Conservation (phyloP, 2,329 filamentous ascomycete genomes). For the Pyrenochaeta sp. region DNA sequence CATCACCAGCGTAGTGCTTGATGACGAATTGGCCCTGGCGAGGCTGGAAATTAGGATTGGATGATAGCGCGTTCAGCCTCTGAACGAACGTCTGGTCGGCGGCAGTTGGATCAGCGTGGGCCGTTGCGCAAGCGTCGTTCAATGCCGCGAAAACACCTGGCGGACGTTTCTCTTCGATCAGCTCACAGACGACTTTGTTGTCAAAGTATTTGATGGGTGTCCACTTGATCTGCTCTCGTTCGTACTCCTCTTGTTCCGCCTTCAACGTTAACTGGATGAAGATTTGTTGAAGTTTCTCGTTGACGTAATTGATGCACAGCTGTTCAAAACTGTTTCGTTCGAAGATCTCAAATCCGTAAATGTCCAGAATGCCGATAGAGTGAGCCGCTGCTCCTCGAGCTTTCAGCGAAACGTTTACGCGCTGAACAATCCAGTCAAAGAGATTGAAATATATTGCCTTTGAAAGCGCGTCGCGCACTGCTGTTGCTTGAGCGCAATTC, state of each 20-base stretch:
- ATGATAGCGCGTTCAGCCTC: slow-evolving; percentile 84
- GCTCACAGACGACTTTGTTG: slow-evolving; percentile 97
- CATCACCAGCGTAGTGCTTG: slow-evolving; percentile 98
- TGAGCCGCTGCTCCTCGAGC: slow-evolving; percentile 79
- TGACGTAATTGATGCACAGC: slow-evolving; percentile 99
- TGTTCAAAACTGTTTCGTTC: slow-evolving; percentile 99
- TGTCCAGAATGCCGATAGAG: slow-evolving; percentile 95
- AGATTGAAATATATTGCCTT: slow-evolving; percentile 98
- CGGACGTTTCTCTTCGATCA: slow-evolving; percentile 91
- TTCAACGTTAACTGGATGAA: slow-evolving; percentile 98
- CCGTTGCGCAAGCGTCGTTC: slow-evolving; percentile 98
- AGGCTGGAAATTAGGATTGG: slow-evolving; percentile 87
- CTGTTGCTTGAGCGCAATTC: slow-evolving; percentile 84
- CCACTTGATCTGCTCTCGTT: slow-evolving; percentile 95
- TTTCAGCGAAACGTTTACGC: slow-evolving; percentile 87
- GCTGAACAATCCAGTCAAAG: slow-evolving; percentile 97
- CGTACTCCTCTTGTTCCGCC: slow-evolving; percentile 97
- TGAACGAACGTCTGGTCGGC: slow-evolving; percentile 97
- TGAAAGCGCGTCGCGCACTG: slow-evolving; percentile 88
- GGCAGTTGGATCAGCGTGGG: slow-evolving; percentile 91
- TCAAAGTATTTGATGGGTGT: slow-evolving; percentile 99
- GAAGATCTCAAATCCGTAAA: slow-evolving; percentile 99
- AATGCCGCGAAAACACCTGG: slow-evolving; percentile 93
- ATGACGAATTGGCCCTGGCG: slow-evolving; percentile 97
- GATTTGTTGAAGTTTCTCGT: slow-evolving; percentile 98